Evolutionary conservation across 2,329 filamentous ascomycete species (phyloP), one percentile per base, ranked within the genome.

Genomic region (Mycosphaerella sp.): DNA sequence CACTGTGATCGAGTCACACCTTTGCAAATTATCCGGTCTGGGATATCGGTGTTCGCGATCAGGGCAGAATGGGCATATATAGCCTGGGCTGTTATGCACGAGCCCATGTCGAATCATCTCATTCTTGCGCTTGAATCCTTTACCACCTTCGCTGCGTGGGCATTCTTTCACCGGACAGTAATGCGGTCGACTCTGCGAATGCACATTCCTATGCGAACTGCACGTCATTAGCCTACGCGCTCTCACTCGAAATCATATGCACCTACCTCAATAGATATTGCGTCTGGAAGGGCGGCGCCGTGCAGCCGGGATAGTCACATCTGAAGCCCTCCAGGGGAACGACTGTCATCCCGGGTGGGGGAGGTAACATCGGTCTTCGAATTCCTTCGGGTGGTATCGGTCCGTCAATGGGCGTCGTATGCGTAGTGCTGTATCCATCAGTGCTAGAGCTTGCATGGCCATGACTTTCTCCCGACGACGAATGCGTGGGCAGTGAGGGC

Each of bases 11-110:
- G 17, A 40, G 26, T 69, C 80, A 61, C 77, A 95, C 89, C 92
- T 84, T 75, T 96, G 92, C 53, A 98, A 75, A 76, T 97, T 97
- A 70, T 98, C 93, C 34, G 93, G 93, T 62, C 93, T 80, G 4
- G 93, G 93, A 69, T 97, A 97, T 68, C 87, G 91, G 70, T 96
- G 92, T 69, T 96, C 90, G 61, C 90, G 80, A 66, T 95, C 90
- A 1, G 89, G 87, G 70, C 93, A 98, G 68, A 96, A 97, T 0
- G 93, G 93, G 70, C 93, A 98, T 31, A 95, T 84, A 66, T 97
- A 98, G 56, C 92, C 92, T 1, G 93, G 93, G 6, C 89, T 95
- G 61, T 90, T 86, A 67, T 98, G 93, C 3, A 97, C 93, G 2
- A 97, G 79, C 1, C 92, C 91, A 65, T 85, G 82, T n/a, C 82